These are phyloP conservation scores for Coprinellus micaceus DNA, from an alignment of 768 basidiomycete species.

Conservation along the genomic window DNA sequence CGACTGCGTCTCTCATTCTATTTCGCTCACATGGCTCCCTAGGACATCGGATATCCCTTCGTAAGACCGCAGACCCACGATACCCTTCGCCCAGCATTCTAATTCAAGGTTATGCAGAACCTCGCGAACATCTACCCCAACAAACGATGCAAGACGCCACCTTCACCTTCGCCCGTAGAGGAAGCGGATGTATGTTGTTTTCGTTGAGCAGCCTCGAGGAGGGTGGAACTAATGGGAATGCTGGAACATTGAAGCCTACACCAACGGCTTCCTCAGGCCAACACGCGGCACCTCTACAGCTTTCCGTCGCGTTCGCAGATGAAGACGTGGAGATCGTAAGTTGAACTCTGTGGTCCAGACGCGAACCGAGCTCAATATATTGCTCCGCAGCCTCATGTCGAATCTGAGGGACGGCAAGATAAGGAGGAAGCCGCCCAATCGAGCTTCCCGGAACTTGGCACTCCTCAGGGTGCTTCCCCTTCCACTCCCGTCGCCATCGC, in stretches of 20 bases:
- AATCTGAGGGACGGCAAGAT: too few relatives aligned
- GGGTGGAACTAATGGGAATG: background rate
- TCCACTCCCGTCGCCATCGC: background rate
- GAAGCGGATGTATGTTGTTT: too few relatives aligned
- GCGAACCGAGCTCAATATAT: too few relatives aligned
- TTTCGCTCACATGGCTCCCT: slow-evolving; percentile 5
- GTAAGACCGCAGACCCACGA: slow-evolving; percentile 26
- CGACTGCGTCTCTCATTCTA: slow-evolving; percentile 11
- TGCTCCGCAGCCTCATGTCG: too few relatives aligned
- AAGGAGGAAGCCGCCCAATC: too few relatives aligned
- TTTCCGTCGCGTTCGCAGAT: background rate
- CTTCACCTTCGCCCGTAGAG: slow-evolving; percentile 19
- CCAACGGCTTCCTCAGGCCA: too few relatives aligned
- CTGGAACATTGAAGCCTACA: too few relatives aligned
- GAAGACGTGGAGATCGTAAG: slow-evolving; percentile 1
- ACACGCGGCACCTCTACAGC: background rate
- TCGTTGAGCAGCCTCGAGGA: background rate
- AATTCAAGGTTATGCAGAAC: too few relatives aligned
- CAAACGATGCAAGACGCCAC: slow-evolving; percentile 34
- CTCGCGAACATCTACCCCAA: slow-evolving; percentile 45
- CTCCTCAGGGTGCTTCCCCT: too few relatives aligned
- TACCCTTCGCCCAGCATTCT: too few relatives aligned
- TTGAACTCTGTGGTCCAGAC: too few relatives aligned
- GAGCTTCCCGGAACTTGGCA: too few relatives aligned
- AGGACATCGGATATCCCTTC: slow-evolving; percentile 43